Conservation (phyloP, 345 rosid species). For the Citrus sp. region DNA sequence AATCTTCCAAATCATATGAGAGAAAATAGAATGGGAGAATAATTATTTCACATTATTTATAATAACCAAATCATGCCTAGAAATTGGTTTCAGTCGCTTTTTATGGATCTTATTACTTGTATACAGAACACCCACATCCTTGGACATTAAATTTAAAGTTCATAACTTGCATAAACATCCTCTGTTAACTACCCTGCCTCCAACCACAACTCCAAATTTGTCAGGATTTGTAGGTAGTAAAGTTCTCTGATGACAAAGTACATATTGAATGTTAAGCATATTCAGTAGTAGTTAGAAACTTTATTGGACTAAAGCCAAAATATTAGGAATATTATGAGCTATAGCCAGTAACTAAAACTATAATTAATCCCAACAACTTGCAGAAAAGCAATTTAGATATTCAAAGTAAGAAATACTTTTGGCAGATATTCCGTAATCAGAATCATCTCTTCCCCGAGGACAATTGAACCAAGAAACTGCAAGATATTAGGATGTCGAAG, state of each 20-base stretch:
- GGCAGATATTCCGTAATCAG: slow-evolving; percentile 55
- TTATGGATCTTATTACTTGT: not conserved
- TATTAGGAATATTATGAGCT: not conserved
- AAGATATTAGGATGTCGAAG: slow-evolving; percentile 64
- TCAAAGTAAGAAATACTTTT: slow-evolving; percentile 25
- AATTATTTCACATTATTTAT: not conserved
- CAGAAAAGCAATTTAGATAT: not conserved
- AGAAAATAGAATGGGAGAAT: not conserved
- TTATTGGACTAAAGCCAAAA: not conserved
- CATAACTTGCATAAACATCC: not conserved
- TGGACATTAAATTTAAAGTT: not conserved
- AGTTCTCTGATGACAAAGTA: not conserved
- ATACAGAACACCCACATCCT: not conserved
- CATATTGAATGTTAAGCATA: not conserved
- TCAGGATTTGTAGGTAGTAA: not conserved
- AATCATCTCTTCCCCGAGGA: slow-evolving; percentile 51
- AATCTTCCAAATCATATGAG: not conserved
- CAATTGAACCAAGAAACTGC: slow-evolving; percentile 67
- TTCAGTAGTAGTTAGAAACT: no score
- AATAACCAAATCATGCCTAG: not conserved
- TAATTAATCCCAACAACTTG: not conserved
- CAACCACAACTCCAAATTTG: not conserved
- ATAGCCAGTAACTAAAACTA: not conserved
- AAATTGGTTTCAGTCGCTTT: not conserved
- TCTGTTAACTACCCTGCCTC: not conserved